Evolutionary conservation across 495 filamentous ascomycete genomes (phyloP).

Genomic region (Parathielavia appendiculata): DNA sequence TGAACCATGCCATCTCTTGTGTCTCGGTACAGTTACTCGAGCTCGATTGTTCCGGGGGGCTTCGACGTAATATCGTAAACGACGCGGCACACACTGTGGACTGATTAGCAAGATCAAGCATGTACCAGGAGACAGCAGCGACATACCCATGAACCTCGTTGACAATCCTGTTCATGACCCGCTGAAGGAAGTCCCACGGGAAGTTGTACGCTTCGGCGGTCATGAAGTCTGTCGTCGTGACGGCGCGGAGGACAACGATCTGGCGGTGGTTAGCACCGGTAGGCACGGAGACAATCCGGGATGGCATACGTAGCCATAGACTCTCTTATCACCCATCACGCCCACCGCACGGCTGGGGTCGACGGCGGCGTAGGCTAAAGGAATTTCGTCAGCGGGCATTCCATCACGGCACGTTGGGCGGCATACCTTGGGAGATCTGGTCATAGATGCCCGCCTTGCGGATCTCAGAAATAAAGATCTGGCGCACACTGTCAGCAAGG

Average conservation of each 20-base stretch:
- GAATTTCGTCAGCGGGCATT: conserved; percentile 4
- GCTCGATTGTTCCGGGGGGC: conserved; percentile 54
- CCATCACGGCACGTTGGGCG: not conserved
- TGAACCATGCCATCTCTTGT: not conserved
- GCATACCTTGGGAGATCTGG: conserved; percentile 37
- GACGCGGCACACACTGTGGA: conserved; percentile 32
- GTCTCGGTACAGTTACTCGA: conserved; percentile 13
- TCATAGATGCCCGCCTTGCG: conserved; percentile 76
- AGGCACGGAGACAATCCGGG: not conserved
- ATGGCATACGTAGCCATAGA: conserved; percentile 40
- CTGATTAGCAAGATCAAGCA: not conserved
- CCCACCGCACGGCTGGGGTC: conserved; percentile 64
- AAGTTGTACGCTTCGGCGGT: conserved; percentile 65
- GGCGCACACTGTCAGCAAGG: not conserved
- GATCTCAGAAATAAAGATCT: conserved; percentile 84
- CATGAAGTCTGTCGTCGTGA: conserved; percentile 74
- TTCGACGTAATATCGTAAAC: conserved; percentile 65
- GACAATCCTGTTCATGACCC: conserved; percentile 65
- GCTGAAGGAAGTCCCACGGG: conserved; percentile 60
- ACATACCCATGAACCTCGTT: conserved; percentile 74
- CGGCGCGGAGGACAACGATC: conserved; percentile 56
- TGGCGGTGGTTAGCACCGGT: not conserved
- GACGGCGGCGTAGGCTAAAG: conserved; percentile 70
- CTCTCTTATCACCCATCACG: conserved; percentile 50
- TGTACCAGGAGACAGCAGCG: conserved; percentile 28